Evolutionary conservation across 192 early-diverging fungal species (phyloP).

Genomic region (Phlyctochytrium bullatum): DNA sequence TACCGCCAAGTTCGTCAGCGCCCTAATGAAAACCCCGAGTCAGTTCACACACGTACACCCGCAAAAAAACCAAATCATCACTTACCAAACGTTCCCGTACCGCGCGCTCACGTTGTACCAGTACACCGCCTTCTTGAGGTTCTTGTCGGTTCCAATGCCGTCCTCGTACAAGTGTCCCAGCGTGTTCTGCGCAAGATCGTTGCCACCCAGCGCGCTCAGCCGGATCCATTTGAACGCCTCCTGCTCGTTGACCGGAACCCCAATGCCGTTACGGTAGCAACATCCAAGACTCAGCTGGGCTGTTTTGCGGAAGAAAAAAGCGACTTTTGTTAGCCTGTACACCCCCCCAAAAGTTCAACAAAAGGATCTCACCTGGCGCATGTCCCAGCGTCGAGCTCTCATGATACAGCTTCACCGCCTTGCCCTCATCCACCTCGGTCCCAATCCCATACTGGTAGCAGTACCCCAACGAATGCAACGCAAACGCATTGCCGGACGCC

Average conservation of each 20-base stretch:
- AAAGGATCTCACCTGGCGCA: conserved; percentile 41
- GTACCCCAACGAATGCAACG: conserved; percentile 73
- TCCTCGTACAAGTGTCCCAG: conserved; percentile 82
- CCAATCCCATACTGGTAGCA: conserved; percentile 80
- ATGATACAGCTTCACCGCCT: conserved; percentile 54
- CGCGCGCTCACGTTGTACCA: conserved; percentile 74
- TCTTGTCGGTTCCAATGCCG: conserved; percentile 63
- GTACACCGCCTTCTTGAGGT: conserved; percentile 59
- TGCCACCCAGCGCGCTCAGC: conserved; percentile 56
- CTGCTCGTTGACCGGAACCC: conserved; percentile 58
- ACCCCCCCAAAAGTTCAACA: too few species aligned
- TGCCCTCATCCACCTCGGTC: conserved; percentile 52
- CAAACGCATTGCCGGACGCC: conserved; percentile 61
- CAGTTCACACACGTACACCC: too few species aligned
- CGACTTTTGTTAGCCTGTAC: not conserved
- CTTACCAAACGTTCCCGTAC: conserved; percentile 65
- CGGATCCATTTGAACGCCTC: conserved; percentile 76
- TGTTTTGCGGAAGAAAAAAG: not conserved
- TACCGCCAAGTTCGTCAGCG: conserved; percentile 50
- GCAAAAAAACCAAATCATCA: conserved; percentile 2
- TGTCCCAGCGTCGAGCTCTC: conserved; percentile 48
- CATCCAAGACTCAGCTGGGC: conserved; percentile 71
- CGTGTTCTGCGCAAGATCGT: conserved; percentile 75
- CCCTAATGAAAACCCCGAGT: conserved; percentile 26
- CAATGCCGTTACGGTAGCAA: conserved; percentile 79